Conservation (phyloP, 768 basidiomycete genomes). For the Pisolithus tinctorius region DNA sequence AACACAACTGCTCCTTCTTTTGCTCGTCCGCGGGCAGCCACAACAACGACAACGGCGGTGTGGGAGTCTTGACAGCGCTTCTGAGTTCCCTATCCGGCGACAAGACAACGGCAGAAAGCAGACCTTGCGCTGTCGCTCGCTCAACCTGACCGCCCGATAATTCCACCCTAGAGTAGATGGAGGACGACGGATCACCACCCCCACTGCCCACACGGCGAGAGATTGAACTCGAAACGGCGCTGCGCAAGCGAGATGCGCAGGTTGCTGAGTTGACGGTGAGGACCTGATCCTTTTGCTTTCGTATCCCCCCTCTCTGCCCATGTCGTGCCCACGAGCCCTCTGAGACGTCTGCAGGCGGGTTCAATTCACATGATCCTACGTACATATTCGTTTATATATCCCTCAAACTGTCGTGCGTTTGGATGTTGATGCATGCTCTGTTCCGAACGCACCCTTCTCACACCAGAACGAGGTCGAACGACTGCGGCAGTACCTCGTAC, state of each 20-base stretch:
- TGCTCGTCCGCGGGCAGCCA: neutral
- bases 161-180: neutral
- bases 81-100: neutral
- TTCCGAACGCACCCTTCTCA: slow-evolving; percentile 1
- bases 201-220: slow-evolving; percentile 63
- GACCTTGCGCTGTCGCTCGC: neutral
- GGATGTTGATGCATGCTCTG: slow-evolving; percentile 11
- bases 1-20: neutral
- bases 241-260: slow-evolving; percentile 71
- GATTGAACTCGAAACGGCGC: slow-evolving; percentile 71
- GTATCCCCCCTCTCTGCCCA: slow-evolving; percentile 1
- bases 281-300: slow-evolving; percentile 7
- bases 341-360: neutral
- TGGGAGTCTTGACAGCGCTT: neutral
- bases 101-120: neutral
- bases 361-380: no score
- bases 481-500: slow-evolving; percentile 57
- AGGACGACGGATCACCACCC: slow-evolving; percentile 28
- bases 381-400: neutral
- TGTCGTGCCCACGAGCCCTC: slow-evolving; percentile 1
- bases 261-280: slow-evolving; percentile 67
- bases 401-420: slow-evolving; percentile 5
- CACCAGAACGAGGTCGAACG: slow-evolving; percentile 66
- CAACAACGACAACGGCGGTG: neutral
- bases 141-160: neutral